A percentile compares a stretch with the other conserved stretches of the same genome.
Conservation (phyloP, 768 basidiomycete species). For the Mycena maculata region DNA sequence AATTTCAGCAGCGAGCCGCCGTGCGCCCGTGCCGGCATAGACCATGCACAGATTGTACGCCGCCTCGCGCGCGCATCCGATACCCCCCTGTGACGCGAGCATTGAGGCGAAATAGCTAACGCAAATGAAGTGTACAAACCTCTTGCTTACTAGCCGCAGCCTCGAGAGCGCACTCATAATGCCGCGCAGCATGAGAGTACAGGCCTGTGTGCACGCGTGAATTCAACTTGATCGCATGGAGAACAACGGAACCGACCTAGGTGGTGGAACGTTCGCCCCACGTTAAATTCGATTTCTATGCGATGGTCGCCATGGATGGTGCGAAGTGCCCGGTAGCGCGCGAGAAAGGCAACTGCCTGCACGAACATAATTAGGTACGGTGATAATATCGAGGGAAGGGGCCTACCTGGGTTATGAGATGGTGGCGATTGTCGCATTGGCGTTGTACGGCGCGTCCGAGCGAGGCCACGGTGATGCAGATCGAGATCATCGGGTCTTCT, state of each 20-base stretch:
- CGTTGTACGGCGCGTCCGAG: constrained; percentile 93
- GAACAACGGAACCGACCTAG: constrained; percentile 68
- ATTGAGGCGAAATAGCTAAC: neutral
- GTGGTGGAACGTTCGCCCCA: constrained; percentile 92
- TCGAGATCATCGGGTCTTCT: constrained; percentile 86
- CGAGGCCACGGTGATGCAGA: constrained; percentile 86
- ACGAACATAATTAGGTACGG: neutral
- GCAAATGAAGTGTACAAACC: neutral
- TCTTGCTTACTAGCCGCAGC: constrained; percentile 53
- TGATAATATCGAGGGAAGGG: neutral
- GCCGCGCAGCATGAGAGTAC: constrained; percentile 81
- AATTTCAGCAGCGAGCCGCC: constrained; percentile 73
- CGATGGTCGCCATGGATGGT: constrained; percentile 53
- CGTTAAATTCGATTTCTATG: constrained; percentile 93
- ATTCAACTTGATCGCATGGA: neutral
- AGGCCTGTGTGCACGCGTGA: constrained; percentile 66
- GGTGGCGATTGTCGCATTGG: constrained; percentile 94
- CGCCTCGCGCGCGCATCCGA: constrained; percentile 75
- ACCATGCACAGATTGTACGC: constrained; percentile 91
- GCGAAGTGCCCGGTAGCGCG: constrained; percentile 80
- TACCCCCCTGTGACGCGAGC: constrained; percentile 56
- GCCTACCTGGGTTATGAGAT: constrained; percentile 77
- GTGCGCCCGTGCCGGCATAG: constrained; percentile 82
- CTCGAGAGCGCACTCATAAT: constrained; percentile 84
- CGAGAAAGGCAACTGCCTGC: constrained; percentile 78